Evolutionary conservation across 768 basidiomycete species (phyloP).

Genomic region (Mycena vulgaris): DNA sequence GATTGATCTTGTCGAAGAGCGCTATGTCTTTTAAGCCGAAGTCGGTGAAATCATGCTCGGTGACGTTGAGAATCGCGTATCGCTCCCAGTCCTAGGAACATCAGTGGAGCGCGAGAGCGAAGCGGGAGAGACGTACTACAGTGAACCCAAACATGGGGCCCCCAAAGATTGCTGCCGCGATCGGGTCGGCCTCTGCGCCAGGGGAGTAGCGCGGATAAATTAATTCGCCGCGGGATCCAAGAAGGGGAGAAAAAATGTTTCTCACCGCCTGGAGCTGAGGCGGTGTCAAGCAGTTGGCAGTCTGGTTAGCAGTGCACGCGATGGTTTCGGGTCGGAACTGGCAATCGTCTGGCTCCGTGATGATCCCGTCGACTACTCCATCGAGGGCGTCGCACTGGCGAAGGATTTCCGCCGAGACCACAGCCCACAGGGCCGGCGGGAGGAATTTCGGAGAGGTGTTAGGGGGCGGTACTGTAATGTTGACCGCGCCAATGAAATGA

Average conservation of each 20-base stretch:
- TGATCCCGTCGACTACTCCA: slow-evolving; percentile 40
- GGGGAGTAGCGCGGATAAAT: not conserved
- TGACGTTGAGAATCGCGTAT: not conserved
- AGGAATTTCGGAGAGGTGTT: slow-evolving; percentile 31
- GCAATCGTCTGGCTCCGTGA: slow-evolving; percentile 41
- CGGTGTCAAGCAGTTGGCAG: slow-evolving; percentile 34
- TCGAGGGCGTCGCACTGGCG: too few species aligned
- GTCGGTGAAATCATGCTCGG: not conserved
- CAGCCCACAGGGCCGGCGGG: slow-evolving; percentile 30
- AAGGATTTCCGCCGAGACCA: slow-evolving; percentile 39
- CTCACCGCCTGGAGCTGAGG: slow-evolving; percentile 35
- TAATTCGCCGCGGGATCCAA: not conserved
- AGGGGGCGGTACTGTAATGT: not conserved
- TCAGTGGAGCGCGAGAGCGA: not conserved
- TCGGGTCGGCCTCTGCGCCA: not conserved
- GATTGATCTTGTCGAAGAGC: not conserved
- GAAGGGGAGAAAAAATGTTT: slow-evolving; percentile 33
- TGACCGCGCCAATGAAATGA: not conserved
- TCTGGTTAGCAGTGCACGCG: slow-evolving; percentile 18
- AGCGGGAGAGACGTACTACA: not conserved
- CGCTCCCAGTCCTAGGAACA: not conserved
- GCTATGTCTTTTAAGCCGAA: not conserved
- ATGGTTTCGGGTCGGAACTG: slow-evolving; percentile 38
- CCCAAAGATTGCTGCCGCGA: not conserved
- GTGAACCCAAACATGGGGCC: not conserved